Evolutionary conservation across 192 early-diverging fungal species (phyloP).

Genomic region (Rhizophagus prolifer): DNA sequence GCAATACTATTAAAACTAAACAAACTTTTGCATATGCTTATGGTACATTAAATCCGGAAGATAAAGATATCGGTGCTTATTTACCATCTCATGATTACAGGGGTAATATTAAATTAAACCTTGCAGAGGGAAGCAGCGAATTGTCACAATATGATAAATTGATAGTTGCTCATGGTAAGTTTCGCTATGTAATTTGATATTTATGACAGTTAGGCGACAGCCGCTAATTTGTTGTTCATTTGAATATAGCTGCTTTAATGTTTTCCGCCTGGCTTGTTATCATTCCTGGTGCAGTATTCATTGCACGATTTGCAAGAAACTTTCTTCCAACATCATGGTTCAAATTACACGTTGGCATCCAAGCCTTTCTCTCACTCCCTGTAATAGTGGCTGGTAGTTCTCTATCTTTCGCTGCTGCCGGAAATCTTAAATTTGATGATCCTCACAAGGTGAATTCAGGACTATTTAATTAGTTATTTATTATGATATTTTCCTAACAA

Average conservation of each 20-base stretch:
- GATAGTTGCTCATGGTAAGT: conserved; percentile 23
- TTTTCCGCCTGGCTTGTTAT: conserved; percentile 1
- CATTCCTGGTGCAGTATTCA: conserved; percentile 12
- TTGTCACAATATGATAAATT: neutral
- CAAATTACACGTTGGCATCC: conserved; percentile 17
- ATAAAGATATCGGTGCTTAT: neutral
- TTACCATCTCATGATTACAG: neutral
- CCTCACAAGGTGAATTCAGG: neutral
- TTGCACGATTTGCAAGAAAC: conserved; percentile 10
- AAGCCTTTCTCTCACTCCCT: neutral
- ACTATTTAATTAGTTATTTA: neutral
- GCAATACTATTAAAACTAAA: neutral
- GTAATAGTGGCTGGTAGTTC: neutral
- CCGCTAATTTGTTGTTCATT: neutral
- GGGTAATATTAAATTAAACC: neutral
- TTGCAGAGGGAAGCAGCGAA: neutral
- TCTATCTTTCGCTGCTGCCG: neutral
- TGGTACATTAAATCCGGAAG: neutral
- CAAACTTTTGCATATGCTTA: neutral
- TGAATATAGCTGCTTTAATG: conserved; percentile 6
- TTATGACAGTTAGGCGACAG: neutral
- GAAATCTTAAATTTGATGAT: neutral
- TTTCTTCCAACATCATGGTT: conserved; percentile 2
- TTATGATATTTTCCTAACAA: neutral
- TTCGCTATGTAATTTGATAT: neutral